A percentile compares a stretch with the other conserved stretches of the same genome.
Evolutionary conservation across 352 stramenopile genomes (phyloP).

Genomic region (Pythium myriotylum): DNA sequence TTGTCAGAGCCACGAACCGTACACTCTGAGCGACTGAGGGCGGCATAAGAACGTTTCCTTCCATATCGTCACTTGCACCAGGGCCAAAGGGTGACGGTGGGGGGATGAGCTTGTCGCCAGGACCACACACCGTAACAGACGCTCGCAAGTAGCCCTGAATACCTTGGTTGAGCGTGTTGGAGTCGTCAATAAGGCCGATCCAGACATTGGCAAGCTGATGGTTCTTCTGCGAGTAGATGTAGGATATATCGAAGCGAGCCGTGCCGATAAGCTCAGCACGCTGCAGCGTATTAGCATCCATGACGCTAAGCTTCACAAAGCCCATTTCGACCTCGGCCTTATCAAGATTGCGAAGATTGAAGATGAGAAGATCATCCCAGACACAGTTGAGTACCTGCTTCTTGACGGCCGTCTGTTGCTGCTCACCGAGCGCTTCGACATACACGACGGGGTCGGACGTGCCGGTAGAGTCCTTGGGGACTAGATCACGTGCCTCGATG

Average conservation of each 20-base stretch:
- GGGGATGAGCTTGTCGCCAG: conserved; percentile 79
- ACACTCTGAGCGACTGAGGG: conserved; percentile 71
- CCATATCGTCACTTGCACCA: conserved; percentile 35
- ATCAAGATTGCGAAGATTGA: conserved; percentile 74
- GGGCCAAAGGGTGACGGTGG: conserved; percentile 65
- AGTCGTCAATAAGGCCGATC: conserved; percentile 88
- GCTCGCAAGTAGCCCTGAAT: conserved; percentile 92
- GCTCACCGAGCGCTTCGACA: conserved; percentile 85
- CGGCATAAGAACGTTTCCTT: conserved; percentile 81
- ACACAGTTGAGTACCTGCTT: conserved; percentile 88
- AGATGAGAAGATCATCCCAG: conserved; percentile 86
- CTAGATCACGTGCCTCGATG: conserved; percentile 89
- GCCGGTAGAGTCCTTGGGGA: conserved; percentile 85
- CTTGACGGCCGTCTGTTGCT: conserved; percentile 82
- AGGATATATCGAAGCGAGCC: conserved; percentile 86
- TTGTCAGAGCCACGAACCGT: conserved; percentile 67
- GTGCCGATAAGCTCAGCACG: conserved; percentile 89
- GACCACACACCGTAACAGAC: conserved; percentile 87
- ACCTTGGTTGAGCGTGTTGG: conserved; percentile 78
- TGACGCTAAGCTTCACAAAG: conserved; percentile 77
- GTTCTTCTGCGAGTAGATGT: conserved; percentile 86
- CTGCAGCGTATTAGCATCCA: conserved; percentile 86
- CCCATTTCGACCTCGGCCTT: conserved; percentile 86
- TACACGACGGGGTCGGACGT: conserved; percentile 93
- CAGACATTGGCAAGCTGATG: conserved; percentile 91